phyloP scores from a whole-genome alignment of 129 eudicot genomes.

The Tanacetum coccineum region DNA sequence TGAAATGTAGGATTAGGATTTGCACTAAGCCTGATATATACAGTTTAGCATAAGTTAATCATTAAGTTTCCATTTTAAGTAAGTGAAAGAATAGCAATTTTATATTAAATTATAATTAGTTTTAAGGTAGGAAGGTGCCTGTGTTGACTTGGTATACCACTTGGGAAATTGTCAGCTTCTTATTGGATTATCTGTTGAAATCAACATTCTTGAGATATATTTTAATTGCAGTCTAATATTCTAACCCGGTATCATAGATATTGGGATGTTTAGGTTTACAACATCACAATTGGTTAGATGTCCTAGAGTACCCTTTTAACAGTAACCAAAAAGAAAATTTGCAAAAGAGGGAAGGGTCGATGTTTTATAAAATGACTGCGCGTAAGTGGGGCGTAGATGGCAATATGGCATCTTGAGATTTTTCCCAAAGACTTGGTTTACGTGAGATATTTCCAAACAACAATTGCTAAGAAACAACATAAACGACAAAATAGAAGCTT shows the following conservation, averaged over 20 bases:
- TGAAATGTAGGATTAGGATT: constrained; percentile 10
- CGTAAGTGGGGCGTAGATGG: not conserved
- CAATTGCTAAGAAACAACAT: constrained; percentile 21
- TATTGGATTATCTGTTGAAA: constrained; percentile 28
- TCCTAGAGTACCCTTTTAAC: constrained; percentile 2
- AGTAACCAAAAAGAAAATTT: not conserved
- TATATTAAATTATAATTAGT: not conserved
- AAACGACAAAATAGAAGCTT: constrained; percentile 23
- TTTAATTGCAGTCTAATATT: constrained; percentile 13
- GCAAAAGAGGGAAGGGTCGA: not conserved
- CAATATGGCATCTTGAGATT: constrained; percentile 12
- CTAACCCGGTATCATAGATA: constrained; percentile 3
- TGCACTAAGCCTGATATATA: not conserved
- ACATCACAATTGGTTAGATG: not conserved
- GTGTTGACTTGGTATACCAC: constrained; percentile 18
- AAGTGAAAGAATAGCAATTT: constrained; percentile 10
- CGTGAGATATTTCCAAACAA: not conserved
- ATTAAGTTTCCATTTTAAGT: constrained; percentile 5
- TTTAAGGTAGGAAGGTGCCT: constrained; percentile 11
- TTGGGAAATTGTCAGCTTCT: constrained; percentile 23
- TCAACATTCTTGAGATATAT: constrained; percentile 29
- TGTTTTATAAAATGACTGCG: not conserved
- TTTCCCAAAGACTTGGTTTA: constrained; percentile 20
- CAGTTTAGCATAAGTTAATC: not conserved
- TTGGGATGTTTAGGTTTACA: constrained; percentile 2